These are phyloP conservation scores for Schizophyllum amplum DNA, from an alignment of 1,284 basidiomycete species.

Conservation along the genomic window DNA sequence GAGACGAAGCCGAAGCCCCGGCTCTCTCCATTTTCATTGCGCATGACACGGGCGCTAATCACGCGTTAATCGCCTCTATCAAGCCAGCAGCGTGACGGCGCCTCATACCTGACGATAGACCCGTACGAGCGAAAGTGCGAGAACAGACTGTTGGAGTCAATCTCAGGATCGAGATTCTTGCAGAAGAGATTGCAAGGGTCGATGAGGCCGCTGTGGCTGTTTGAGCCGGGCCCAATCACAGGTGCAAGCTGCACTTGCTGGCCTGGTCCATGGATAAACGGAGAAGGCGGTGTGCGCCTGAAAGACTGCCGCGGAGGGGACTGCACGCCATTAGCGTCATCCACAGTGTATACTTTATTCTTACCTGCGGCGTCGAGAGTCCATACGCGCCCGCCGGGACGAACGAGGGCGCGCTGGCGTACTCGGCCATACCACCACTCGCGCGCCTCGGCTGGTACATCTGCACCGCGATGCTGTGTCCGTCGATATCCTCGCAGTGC, in stretches of 20 bases:
- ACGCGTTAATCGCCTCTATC: not conserved
- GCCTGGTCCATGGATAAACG: constrained; percentile 79
- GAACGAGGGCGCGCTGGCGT: constrained; percentile 65
- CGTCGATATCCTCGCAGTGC: constrained; percentile 75
- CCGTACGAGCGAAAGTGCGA: constrained; percentile 81
- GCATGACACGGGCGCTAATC: constrained; percentile 84
- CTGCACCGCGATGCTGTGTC: constrained; percentile 74
- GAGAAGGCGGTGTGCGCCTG: constrained; percentile 13
- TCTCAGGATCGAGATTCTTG: constrained; percentile 82
- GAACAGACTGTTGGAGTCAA: constrained; percentile 78
- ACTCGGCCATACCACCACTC: constrained; percentile 45
- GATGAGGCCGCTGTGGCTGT: constrained; percentile 77
- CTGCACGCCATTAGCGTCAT: not conserved
- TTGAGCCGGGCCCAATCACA: constrained; percentile 60
- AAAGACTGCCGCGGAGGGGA: constrained; percentile 23
- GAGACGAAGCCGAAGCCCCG: constrained; percentile 96
- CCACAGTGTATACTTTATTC: not conserved
- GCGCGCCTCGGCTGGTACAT: constrained; percentile 60
- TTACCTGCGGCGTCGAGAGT: constrained; percentile 1
- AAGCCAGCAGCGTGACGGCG: constrained; percentile 1
- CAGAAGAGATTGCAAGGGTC: constrained; percentile 90
- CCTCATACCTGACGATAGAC: constrained; percentile 70
- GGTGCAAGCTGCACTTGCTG: constrained; percentile 85
- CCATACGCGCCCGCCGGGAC: constrained; percentile 39
- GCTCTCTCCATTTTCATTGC: constrained; percentile 76